Base-by-base conservation (phyloP, 73 alveolate genomes). In the Paramecium primaurelia region DNA sequence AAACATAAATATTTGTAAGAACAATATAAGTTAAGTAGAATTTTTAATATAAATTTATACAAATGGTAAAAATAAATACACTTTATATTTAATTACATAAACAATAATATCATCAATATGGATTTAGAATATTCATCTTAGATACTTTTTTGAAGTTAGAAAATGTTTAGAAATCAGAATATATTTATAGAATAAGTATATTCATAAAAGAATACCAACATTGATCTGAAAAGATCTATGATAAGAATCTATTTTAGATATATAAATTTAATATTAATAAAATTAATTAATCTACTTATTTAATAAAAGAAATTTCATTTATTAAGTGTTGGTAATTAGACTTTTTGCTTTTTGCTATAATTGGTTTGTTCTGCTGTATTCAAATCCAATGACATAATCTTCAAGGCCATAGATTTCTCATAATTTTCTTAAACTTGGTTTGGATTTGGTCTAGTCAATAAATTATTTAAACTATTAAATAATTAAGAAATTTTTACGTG, bases 371-470 rank as follows among this genome's bases (percentile, higher is more conserved):
- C 93, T 40, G 93, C 93, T 42, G 93, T 87, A 68, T 77, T 87
- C 25, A 87, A 87, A 64, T 87, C 93, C 8, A 87, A 87, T 11
- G 93, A 87, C 93, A 87, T 87, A 18, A 87, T 87, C 89, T 87
- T 87, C 37, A 87, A 64, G 12, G 93, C 93, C 69, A 87, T 42
- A 9, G 93, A 59, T 86, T 87, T 87, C 73, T 87, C 93, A 37
- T 87, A 87, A 40, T 64, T 64, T 18, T 59, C 86, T 87, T 77
- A 25, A 7, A 87, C 93, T 28, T 64, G n/a, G 25, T 59, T 60
- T 32, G 88, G 84, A 58, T 87, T 64, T 59, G 93, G 93, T 87
- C 93, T 64, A 18, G 84, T 60, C 44, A 87, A 64, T 22, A 87
- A 60, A 60, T 51, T 18, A 49, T 87, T 87, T 58, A 87, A 68